Base-by-base conservation (phyloP, 2,329 filamentous ascomycete species). In the Neofusicoccum parvum region DNA sequence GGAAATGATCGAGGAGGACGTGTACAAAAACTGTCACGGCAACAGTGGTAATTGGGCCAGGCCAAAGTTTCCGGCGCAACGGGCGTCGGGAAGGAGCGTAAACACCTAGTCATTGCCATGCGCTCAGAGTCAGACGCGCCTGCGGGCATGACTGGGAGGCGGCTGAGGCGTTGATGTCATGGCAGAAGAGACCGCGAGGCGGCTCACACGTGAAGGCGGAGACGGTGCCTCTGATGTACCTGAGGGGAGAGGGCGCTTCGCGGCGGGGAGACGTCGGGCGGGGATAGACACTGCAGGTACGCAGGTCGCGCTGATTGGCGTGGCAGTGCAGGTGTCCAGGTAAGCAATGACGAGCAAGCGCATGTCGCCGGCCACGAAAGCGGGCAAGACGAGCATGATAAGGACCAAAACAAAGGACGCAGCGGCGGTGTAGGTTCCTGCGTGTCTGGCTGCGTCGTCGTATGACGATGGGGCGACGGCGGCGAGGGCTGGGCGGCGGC, bases 251-350 rank as follows among this genome's bases (percentile, higher is more conserved):
- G 10, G 10, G 20, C 20, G 17, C 27, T 1, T 32, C 27, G 27
- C 27, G 5, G 27, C 27, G 27, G 27, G 27, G 27, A 32, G 27
- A 5, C 39, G 17, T 17, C 36, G 11, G 14, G 34, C 36, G 51
- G 36, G 36, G 51, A 20, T 54, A 36, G 37, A 32, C 37, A 59
- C 54, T 59, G 54, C 54, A 59, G 54, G 54, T 59, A 59, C 54
- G 23, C 39, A 58, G 5, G 39, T 23, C 27, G 54, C 15, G 41
- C 43, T 46, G 39, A 59, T 59, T 59, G 54, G 54, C 14, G 37
- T 15, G 10, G 11, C 11, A 39, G 14, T 39, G 37, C 39, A n/a
- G 54, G n/a, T n/a, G n/a, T 9, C 10, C 23, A 36, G 17, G 54
- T 46, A 20, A 46, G 54, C 54, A 59, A 46, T 59, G 54, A 59